A percentile compares a stretch with the other conserved stretches of the same genome.
phyloP scores from a whole-genome alignment of 2,329 filamentous ascomycete species.

The Monosporascus sp. region DNA sequence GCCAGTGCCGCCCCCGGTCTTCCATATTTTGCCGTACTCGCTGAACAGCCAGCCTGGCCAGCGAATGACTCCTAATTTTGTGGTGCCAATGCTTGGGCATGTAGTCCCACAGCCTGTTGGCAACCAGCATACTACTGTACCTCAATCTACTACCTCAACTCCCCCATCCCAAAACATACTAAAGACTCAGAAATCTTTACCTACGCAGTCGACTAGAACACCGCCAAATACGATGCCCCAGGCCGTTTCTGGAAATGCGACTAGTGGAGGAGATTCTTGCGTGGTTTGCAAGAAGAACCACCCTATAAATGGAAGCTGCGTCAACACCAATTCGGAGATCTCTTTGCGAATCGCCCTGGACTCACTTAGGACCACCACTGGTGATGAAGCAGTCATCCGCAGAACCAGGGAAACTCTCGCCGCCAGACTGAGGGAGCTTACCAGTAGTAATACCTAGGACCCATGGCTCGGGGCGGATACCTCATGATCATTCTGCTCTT shows the following conservation, averaged over 20 bases:
- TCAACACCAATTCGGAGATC: slow-evolving; percentile 20
- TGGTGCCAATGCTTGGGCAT: slow-evolving; percentile 3
- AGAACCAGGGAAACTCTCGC: slow-evolving; percentile 7
- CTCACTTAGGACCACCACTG: slow-evolving; percentile 12
- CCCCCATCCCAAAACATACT: not conserved
- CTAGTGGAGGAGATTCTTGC: slow-evolving; percentile 12
- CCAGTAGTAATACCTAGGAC: not conserved
- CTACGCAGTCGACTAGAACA: not conserved
- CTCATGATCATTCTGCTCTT: not conserved
- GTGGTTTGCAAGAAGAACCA: slow-evolving; percentile 14
- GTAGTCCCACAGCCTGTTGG: not conserved
- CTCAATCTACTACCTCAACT: not conserved
- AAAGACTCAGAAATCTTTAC: not conserved
- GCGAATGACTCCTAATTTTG: slow-evolving; percentile 4
- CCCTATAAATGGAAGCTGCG: slow-evolving; percentile 9
- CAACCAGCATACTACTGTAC: not conserved
- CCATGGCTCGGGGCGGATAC: not conserved
- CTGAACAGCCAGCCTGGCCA: not conserved
- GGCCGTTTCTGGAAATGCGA: slow-evolving; percentile 3
- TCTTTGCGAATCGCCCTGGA: slow-evolving; percentile 26
- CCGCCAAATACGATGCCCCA: slow-evolving; percentile 5
- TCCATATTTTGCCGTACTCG: slow-evolving; percentile 1
- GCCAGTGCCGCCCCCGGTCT: not conserved
- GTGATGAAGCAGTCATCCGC: not conserved
- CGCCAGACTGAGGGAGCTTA: slow-evolving; percentile 10